A percentile compares a stretch with the other conserved stretches of the same genome.
These are phyloP conservation scores for Tagetes patula DNA, from an alignment of 129 eudicot genomes.

Conservation along the genomic window DNA sequence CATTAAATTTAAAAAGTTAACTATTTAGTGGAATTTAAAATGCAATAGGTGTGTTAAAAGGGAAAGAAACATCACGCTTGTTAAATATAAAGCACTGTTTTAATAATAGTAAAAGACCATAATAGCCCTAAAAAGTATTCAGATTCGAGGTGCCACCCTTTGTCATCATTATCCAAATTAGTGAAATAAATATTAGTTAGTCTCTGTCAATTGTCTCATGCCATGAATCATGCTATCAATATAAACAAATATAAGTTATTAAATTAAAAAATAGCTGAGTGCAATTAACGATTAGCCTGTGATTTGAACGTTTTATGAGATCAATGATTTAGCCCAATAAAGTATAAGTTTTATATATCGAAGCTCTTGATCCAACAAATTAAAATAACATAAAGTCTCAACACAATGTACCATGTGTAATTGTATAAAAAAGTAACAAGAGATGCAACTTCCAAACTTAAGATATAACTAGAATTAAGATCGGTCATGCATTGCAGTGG, in stretches of 20 bases:
- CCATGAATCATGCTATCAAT: constrained; percentile 43
- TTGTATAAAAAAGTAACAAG: background rate
- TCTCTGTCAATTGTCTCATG: constrained; percentile 44
- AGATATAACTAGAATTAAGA: too few species aligned
- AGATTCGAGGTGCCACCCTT: constrained; percentile 46
- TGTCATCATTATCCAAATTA: constrained; percentile 54
- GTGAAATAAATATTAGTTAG: constrained; percentile 45
- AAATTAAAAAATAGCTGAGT: background rate
- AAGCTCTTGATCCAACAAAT: constrained; percentile 4
- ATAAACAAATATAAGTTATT: background rate
- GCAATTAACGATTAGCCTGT: constrained; percentile 24
- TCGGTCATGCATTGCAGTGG: too few species aligned
- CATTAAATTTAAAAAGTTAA: background rate
- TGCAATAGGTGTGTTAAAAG: constrained; percentile 23
- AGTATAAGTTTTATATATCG: background rate
- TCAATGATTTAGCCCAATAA: constrained; percentile 13
- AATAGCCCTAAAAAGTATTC: constrained; percentile 7
- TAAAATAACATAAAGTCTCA: background rate
- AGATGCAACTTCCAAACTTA: too few species aligned
- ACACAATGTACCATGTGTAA: background rate
- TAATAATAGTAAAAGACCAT: constrained; percentile 12
- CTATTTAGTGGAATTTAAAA: background rate
- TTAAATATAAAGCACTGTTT: background rate
- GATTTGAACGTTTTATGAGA: constrained; percentile 17
- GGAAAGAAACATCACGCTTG: constrained; percentile 36